Conservation (phyloP, 176 grass and related monocot species). For the Alopecurus myosuroides region DNA sequence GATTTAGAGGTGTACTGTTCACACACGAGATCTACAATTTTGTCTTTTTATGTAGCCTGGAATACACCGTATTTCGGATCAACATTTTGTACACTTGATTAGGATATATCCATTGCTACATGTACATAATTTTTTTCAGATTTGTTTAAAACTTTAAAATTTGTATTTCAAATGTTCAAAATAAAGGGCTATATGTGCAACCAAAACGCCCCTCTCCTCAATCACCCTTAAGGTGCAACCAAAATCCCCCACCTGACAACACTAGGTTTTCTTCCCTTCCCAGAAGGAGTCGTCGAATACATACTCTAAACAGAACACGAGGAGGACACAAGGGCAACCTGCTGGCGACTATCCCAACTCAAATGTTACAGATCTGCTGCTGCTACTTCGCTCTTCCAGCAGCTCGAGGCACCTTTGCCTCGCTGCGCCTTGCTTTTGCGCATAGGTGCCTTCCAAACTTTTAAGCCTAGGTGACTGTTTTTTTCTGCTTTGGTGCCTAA, state of each 20-base stretch:
- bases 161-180: too few species aligned
- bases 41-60: too few species aligned
- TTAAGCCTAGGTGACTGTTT: not conserved
- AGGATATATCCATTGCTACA: too few species aligned
- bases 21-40: too few species aligned
- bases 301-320: not conserved
- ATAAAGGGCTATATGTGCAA: not conserved
- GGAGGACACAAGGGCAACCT: not conserved
- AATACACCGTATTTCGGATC: too few species aligned
- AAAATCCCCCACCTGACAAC: not conserved
- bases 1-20: too few species aligned
- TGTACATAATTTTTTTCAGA: too few species aligned
- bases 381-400: not conserved
- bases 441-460: not conserved
- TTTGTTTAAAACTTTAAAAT: too few species aligned
- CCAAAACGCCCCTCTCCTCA: not conserved
- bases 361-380: not conserved
- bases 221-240: not conserved
- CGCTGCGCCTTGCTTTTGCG: not conserved
- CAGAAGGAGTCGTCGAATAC: not conserved
- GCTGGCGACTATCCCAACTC: not conserved
- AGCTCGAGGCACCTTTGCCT: not conserved
- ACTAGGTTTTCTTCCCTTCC: not conserved
- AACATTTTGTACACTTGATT: too few species aligned
- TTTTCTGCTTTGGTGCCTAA: not conserved